These are phyloP conservation scores for Hymenoscyphus infarciens DNA, from an alignment of 2,329 filamentous ascomycete genomes.

Conservation along the genomic window DNA sequence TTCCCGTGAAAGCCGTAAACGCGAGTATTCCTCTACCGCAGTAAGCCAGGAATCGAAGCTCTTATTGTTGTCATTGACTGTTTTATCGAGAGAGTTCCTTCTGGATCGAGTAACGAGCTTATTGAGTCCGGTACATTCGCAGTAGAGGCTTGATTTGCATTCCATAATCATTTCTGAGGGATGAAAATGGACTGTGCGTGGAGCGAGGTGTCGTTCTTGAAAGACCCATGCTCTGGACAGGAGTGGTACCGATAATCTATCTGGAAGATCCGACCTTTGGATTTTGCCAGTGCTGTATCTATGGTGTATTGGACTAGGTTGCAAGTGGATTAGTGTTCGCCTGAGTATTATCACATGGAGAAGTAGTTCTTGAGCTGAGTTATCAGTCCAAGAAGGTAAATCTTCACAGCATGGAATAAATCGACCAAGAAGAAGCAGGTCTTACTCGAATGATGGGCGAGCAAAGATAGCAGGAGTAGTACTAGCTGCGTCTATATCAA, in stretches of 20 bases:
- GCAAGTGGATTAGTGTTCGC: neutral
- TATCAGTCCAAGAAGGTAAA: too few species aligned
- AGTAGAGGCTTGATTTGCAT: neutral
- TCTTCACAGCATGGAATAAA: too few species aligned
- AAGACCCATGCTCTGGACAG: constrained; percentile 17
- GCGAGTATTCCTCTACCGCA: constrained; percentile 5
- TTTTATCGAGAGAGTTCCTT: neutral
- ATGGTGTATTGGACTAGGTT: neutral
- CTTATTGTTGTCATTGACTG: neutral
- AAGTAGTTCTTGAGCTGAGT: too few species aligned
- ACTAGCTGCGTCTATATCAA: neutral
- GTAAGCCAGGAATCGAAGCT: constrained; percentile 3
- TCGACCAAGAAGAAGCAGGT: neutral
- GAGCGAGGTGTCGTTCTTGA: constrained; percentile 18
- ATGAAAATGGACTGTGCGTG: constrained; percentile 16
- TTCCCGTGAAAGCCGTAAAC: constrained; percentile 4
- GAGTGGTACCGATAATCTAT: constrained; percentile 1
- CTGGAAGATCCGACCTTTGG: neutral
- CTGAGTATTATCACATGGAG: too few species aligned
- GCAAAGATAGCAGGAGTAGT: neutral
- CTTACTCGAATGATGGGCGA: neutral
- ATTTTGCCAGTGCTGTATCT: neutral
- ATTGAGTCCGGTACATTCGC: constrained; percentile 5
- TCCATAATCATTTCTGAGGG: constrained; percentile 9
- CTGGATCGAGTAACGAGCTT: neutral